Evolutionary conservation across 2,329 filamentous ascomycete species (phyloP).

Genomic region (Microdochium bolleyi): DNA sequence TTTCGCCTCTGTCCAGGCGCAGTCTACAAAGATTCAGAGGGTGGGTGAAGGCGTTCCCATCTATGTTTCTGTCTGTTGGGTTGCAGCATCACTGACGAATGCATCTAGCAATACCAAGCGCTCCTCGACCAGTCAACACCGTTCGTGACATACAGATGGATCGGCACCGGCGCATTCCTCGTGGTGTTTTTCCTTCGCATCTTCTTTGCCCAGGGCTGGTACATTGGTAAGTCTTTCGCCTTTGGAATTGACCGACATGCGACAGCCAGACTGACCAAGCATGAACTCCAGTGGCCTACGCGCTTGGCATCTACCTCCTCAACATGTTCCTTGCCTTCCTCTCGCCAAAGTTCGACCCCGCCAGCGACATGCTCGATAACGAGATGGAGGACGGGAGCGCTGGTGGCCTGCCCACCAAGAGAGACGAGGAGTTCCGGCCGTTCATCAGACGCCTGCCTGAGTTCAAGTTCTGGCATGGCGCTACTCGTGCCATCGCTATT

Average conservation of each 20-base stretch:
- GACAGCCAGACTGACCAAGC: slow-evolving; percentile 6
- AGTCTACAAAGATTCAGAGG: slow-evolving; percentile 68
- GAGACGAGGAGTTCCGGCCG: slow-evolving; percentile 94
- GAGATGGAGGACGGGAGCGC: slow-evolving; percentile 91
- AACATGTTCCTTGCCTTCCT: slow-evolving; percentile 99
- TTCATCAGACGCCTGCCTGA: slow-evolving; percentile 94
- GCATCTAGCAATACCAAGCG: slow-evolving; percentile 75
- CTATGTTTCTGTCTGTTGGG: not conserved
- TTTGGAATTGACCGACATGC: not conserved
- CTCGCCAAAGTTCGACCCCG: slow-evolving; percentile 97
- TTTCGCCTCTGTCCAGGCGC: slow-evolving; percentile 81
- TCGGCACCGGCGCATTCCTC: slow-evolving; percentile 69
- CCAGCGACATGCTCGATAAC: slow-evolving; percentile 81
- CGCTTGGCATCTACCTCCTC: slow-evolving; percentile 94
- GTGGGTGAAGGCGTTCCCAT: slow-evolving; percentile 39
- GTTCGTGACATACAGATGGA: slow-evolving; percentile 83
- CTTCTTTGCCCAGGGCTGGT: slow-evolving; percentile 92
- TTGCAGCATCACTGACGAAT: not conserved
- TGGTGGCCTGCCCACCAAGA: slow-evolving; percentile 80
- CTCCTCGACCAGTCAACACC: slow-evolving; percentile 92
- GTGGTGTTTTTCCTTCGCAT: slow-evolving; percentile 83
- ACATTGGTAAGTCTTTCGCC: slow-evolving; percentile 62
- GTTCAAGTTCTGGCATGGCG: slow-evolving; percentile 99
- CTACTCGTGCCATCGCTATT: slow-evolving; percentile 78
- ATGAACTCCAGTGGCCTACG: slow-evolving; percentile 72